Evolutionary conservation across 257 asterid genomes (phyloP).

Genomic region (Osmanthus fragrans): DNA sequence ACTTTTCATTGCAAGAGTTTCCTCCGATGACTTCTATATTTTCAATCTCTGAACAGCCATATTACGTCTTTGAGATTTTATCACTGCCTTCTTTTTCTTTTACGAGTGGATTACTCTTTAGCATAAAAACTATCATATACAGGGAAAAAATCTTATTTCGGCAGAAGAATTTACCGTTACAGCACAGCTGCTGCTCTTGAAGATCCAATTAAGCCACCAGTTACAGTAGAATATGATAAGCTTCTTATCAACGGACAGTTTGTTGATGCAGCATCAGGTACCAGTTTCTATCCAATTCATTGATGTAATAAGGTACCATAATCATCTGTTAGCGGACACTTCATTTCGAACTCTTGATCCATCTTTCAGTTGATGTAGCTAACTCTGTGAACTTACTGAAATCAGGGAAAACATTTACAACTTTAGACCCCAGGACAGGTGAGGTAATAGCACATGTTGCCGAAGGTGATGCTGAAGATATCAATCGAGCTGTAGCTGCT

Average conservation of each 20-base stretch:
- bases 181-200: conserved; percentile 73
- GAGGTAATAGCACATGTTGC: conserved; percentile 85
- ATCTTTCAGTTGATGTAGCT: not conserved
- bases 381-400: conserved; percentile 19
- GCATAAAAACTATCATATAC: conserved; percentile 15
- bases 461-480: conserved; percentile 90
- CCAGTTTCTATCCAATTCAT: not conserved
- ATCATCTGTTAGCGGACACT: not conserved
- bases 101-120: not conserved
- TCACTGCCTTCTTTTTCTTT: not conserved
- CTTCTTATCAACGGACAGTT: conserved; percentile 88
- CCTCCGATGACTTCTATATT: not conserved
- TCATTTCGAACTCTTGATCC: not conserved
- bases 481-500: conserved; percentile 82
- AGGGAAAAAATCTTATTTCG: conserved; percentile 51
- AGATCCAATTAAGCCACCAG: conserved; percentile 80
- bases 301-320: not conserved
- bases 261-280: conserved; percentile 91
- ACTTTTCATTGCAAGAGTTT: not conserved
- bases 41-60: not conserved
- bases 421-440: conserved; percentile 90
- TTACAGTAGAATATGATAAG: conserved; percentile 60
- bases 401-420: conserved; percentile 82
- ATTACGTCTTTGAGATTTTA: not conserved
- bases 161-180: conserved; percentile 48